Percentiles rank a stretch among this genome's conserved stretches.
phyloP scores from a whole-genome alignment of 305 asterid genomes.

The Solanum hybrid region DNA sequence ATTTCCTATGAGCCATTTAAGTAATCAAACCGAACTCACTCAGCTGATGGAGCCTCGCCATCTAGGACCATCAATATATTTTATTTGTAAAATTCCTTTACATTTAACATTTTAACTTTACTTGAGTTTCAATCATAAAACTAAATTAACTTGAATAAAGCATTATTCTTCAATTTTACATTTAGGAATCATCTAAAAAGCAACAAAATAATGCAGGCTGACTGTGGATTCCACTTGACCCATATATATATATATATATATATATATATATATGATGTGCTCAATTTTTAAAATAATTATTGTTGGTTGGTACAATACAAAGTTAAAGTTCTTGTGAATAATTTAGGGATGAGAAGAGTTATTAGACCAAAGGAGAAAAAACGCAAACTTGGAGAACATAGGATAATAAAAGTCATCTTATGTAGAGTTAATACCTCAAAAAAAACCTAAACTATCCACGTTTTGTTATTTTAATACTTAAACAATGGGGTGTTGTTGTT shows the following conservation, averaged over 20 bases:
- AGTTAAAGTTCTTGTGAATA: background rate
- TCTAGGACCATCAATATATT: background rate
- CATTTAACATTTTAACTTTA: background rate
- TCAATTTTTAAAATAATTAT: background rate
- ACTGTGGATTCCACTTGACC: background rate
- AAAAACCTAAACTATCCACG: background rate
- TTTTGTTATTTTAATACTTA: background rate
- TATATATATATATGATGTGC: background rate
- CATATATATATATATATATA: background rate
- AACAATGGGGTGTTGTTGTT: background rate
- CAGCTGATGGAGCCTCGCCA: background rate
- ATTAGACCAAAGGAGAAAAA: background rate
- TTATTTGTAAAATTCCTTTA: background rate
- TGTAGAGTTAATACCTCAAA: background rate
- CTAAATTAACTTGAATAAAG: background rate
- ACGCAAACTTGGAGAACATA: background rate
- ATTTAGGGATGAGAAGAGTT: background rate
- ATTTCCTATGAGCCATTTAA: background rate
- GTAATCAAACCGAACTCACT: background rate
- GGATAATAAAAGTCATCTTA: background rate
- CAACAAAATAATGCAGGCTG: background rate
- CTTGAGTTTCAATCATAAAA: background rate
- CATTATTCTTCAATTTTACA: background rate
- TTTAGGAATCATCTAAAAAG: background rate
- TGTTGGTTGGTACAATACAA: background rate